These are phyloP conservation scores for Solanum habrochaites DNA, from an alignment of 257 asterid genomes.

Conservation along the genomic window DNA sequence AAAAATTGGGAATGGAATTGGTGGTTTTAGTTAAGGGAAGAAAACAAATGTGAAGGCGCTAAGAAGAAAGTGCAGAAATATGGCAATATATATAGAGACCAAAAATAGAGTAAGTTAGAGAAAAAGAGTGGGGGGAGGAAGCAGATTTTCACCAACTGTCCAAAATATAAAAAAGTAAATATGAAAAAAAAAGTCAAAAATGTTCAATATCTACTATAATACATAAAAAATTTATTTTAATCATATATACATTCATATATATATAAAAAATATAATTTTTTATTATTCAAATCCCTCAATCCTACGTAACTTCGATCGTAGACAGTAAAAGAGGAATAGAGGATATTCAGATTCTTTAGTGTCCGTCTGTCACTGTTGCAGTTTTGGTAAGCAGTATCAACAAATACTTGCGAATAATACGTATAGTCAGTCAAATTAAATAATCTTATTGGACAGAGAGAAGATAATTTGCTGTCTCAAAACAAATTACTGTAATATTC, in stretches of 20 bases:
- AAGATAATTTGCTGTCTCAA: neutral
- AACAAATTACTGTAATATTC: neutral
- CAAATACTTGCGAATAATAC: neutral
- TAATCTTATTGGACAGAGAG: neutral
- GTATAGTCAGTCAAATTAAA: neutral
- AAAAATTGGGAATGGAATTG: neutral
- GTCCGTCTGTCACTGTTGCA: neutral
- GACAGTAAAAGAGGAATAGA: neutral
- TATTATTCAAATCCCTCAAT: too few species aligned
- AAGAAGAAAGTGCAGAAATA: neutral
- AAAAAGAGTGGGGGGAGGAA: neutral
- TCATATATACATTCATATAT: too few species aligned
- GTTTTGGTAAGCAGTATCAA: neutral
- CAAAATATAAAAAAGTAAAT: too few species aligned
- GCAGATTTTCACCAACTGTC: too few species aligned
- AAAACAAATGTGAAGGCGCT: neutral
- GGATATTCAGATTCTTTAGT: neutral
- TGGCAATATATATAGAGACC: neutral
- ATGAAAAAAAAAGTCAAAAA: neutral
- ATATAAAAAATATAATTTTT: too few species aligned
- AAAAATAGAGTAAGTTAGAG: neutral
- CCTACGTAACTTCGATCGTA: rapidly evolving
- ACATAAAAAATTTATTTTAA: too few species aligned
- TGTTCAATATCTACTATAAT: too few species aligned
- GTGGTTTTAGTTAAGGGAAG: neutral